Base-by-base conservation (phyloP, 2,329 filamentous ascomycete genomes). In the Fusarium guadeloupense region DNA sequence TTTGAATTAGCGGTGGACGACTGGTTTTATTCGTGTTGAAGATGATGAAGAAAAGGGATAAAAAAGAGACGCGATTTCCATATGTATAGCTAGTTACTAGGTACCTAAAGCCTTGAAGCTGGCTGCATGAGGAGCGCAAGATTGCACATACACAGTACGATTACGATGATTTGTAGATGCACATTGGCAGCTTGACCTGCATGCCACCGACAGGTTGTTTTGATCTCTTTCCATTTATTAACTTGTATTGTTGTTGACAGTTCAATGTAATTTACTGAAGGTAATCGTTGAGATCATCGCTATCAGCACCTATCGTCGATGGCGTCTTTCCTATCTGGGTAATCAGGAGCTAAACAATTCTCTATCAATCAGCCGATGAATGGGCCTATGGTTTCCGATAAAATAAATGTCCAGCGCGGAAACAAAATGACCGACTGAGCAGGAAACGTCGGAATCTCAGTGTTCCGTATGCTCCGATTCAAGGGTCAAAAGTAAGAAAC, bases 381-480 rank as follows among this genome's bases (percentile, higher is more conserved):
- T 55, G 58, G 45, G 26, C 41, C 51, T 61, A 47, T 43, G 60
- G 12, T 23, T 46, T 28, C 39, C 25, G 35, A 33, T 37, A 48
- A 20, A 25, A 33, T 37, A 48, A 20, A 25, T 54, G 23, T 52
- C 56, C 28, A 38, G n/a, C 17, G 19, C 30, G 21, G 25, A 7
- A 21, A 37, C 16, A 34, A 13, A 30, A 52, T 28, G 33, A 21
- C 28, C 40, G 37, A 30, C 33, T 21, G 37, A 17, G 9, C 30
- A 56, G 35, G 34, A 9, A 25, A 50, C 30, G 45, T 41, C 54
- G 60, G 59, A 51, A 42, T 61, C 44, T 52, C 16, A 35, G 44
- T 39, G 23, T 57, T 46, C 61, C 60, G 60, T 31, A 47, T 62
- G 51, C 42, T 64, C 56, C 51, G 60, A 62, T 50, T 16, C 35